Evolutionary conservation across 352 stramenopile species (phyloP).

Genomic region (Phytopythium vexans): DNA sequence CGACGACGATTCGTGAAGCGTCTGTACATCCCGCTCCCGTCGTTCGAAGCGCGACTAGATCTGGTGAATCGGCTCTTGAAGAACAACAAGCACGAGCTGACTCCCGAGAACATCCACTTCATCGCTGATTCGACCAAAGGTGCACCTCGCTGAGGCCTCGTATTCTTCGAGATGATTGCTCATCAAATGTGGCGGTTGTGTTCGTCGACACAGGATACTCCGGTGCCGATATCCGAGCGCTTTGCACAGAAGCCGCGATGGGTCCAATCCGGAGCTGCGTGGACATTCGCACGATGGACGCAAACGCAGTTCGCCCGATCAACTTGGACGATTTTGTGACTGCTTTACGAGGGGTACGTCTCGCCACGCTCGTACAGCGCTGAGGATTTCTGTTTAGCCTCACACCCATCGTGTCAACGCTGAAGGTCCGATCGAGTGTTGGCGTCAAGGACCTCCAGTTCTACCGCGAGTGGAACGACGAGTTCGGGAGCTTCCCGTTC

Average conservation of each 20-base stretch:
- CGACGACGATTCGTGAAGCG: slow-evolving; percentile 96
- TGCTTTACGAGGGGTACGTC: slow-evolving; percentile 79
- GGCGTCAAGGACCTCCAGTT: slow-evolving; percentile 91
- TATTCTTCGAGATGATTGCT: slow-evolving; percentile 8
- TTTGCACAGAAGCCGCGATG: slow-evolving; percentile 98
- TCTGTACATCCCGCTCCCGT: slow-evolving; percentile 97
- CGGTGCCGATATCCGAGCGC: slow-evolving; percentile 95
- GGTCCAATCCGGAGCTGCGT: slow-evolving; percentile 88
- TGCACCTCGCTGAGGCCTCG: slow-evolving; percentile 9
- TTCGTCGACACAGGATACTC: slow-evolving; percentile 88
- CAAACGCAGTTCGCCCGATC: slow-evolving; percentile 92
- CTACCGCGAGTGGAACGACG: slow-evolving; percentile 92
- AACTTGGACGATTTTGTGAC: slow-evolving; percentile 94
- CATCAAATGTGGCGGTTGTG: neutral
- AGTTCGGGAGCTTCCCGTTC: slow-evolving; percentile 90
- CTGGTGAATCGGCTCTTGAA: slow-evolving; percentile 91
- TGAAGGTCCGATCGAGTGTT: slow-evolving; percentile 93
- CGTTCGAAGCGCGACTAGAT: slow-evolving; percentile 77
- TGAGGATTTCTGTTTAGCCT: slow-evolving; percentile 1
- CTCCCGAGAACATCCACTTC: slow-evolving; percentile 81
- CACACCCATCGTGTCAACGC: neutral
- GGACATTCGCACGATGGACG: slow-evolving; percentile 88
- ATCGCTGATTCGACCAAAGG: slow-evolving; percentile 87
- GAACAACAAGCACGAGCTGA: slow-evolving; percentile 91
- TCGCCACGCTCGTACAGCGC: no score